Conservation (phyloP, 2,329 filamentous ascomycete genomes). For the Geoglossum cookeanum region DNA sequence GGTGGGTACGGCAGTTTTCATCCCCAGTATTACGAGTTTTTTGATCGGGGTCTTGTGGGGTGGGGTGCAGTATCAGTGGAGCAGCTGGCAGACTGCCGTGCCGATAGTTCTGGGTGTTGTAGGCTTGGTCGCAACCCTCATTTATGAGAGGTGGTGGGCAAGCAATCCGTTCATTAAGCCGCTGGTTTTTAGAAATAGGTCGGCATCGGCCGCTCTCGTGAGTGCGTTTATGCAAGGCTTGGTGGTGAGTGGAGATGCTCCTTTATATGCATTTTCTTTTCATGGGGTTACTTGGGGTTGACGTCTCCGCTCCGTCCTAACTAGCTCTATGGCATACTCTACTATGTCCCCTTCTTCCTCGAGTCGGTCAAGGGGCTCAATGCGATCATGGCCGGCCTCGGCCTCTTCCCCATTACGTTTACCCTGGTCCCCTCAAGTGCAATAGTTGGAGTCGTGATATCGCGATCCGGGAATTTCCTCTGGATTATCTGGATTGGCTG, state of each 20-base stretch:
- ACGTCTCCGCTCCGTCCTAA: slow-evolving; percentile 15
- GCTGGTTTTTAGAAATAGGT: slow-evolving; percentile 5
- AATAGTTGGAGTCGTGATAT: not conserved
- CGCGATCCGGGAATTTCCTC: not conserved
- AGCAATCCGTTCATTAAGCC: not conserved
- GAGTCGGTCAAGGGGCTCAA: slow-evolving; percentile 12
- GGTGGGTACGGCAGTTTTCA: slow-evolving; percentile 15
- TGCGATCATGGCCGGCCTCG: slow-evolving; percentile 12
- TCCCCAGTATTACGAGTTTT: slow-evolving; percentile 14
- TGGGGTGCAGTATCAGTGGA: slow-evolving; percentile 16
- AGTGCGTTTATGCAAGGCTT: slow-evolving; percentile 11
- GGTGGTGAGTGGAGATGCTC: slow-evolving; percentile 14
- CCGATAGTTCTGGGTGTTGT: slow-evolving; percentile 13
- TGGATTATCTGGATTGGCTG: not conserved
- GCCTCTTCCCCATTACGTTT: slow-evolving; percentile 16
- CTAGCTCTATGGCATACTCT: slow-evolving; percentile 13
- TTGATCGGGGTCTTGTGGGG: slow-evolving; percentile 18
- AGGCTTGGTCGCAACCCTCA: not conserved
- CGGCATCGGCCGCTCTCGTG: slow-evolving; percentile 10
- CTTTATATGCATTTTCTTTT: slow-evolving; percentile 12
- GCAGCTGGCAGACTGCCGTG: slow-evolving; percentile 14
- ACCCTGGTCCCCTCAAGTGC: slow-evolving; percentile 10
- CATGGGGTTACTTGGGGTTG: not conserved
- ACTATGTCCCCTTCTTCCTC: slow-evolving; percentile 18
- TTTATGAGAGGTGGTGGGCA: not conserved